Evolutionary conservation across 1,139 yeast genomes (phyloP), one percentile per base, ranked within the genome.

Genomic region (Diutina siamensis): DNA sequence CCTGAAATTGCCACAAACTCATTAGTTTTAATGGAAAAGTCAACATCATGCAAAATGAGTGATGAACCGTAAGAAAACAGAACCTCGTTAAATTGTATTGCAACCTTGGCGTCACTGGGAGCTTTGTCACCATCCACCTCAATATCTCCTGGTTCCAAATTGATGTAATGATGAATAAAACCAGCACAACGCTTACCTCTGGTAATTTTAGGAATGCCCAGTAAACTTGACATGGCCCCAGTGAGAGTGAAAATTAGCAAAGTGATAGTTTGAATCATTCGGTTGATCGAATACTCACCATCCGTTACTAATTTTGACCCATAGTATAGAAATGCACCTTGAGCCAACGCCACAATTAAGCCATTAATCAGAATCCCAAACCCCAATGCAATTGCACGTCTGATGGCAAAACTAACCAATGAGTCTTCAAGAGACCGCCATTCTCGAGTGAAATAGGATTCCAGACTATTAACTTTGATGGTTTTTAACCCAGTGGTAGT

Each of bases 111-210:
- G 5, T 8, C 15, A 10, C 15, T 4, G 18, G 28, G 40, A 3
- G n/a, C 17, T 10, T 8, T n/a, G n/a, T 17, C 9, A 12, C 72
- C 72, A 13, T 49, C 55, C 32, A 52, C 57, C 52, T 70, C 74
- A 15, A 56, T 52, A 3, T 56, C 49, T 35, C 72, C 60, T 3
- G 64, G 57, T 3, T 55, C 50, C 40, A 67, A 52, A 4, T 65
- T 62, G 33, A 79, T 52, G 1, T 83, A 59, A 32, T 67, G 65
- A 45, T 71, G 63, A 2, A 82, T 61, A 52, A 74, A 71, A 3
- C 76, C 72, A 0, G 81, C 86, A 8, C 84, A 85, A 54, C 88
- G 65, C 58, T 80, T 80, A 1, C 94, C 96, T 49, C 88, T 73
- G 19, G 83, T 74, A 12, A 88, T 72, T 50, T 82, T 85, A 0